phyloP scores from a whole-genome alignment of 2,329 filamentous ascomycete species.

The Stromatinia cepivora region DNA sequence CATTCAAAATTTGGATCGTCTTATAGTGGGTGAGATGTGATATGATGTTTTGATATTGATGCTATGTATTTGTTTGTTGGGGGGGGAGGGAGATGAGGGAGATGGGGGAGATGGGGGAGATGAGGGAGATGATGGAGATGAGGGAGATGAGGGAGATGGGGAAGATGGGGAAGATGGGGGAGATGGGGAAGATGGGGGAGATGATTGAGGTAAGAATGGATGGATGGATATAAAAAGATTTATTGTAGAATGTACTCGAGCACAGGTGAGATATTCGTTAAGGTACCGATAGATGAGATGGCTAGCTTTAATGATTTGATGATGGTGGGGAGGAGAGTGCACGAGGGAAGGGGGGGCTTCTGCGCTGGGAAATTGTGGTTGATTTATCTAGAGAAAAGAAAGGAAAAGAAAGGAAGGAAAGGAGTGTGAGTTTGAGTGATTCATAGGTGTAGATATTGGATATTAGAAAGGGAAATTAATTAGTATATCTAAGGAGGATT shows the following conservation, averaged over 20 bases:
- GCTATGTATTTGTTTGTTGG: no score
- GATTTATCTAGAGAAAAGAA: neutral
- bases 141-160: no score
- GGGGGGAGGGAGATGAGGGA: no score
- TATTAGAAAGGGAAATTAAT: neutral
- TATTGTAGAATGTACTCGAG: neutral
- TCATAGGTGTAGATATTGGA: no score
- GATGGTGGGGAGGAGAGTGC: neutral
- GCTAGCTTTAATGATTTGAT: neutral
- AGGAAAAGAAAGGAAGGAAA: no score
- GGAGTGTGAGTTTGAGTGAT: no score
- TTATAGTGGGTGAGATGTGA: neutral
- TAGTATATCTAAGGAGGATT: conserved; percentile 24
- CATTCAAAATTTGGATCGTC: neutral
- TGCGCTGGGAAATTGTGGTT: neutral
- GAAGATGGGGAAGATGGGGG: no score
- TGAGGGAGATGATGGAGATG: no score
- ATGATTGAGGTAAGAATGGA: neutral
- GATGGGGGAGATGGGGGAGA: no score
- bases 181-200: no score
- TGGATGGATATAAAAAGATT: conserved; percentile 3
- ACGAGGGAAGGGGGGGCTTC: neutral
- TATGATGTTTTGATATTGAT: no score
- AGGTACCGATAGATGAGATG: conserved; percentile 1
- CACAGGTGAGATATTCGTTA: conserved; percentile 5